Evolutionary conservation across 2,329 filamentous ascomycete genomes (phyloP), one percentile per base, ranked within the genome.

Genomic region (Ceratocystis colombiana): DNA sequence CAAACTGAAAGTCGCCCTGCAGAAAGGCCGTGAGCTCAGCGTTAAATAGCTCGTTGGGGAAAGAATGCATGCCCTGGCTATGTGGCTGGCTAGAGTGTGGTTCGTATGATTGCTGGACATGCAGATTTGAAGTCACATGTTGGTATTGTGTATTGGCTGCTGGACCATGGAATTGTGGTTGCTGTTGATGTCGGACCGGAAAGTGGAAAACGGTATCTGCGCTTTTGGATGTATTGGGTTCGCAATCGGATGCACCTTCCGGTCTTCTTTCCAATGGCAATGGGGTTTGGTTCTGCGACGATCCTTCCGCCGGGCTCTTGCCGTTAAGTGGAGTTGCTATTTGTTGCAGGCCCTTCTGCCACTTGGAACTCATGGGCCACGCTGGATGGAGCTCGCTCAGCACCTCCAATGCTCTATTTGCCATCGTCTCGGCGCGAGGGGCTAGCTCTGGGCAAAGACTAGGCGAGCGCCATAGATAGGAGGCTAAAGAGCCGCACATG

Each of bases 401-500:
- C 5, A 72, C 71, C 57, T 71, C 68, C 2, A 74, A 68, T 6
- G 68, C 71, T 28, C 68, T 65, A 41, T 70, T 68, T 5, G 71
- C 69, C 65, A 75, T 74, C 7, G 33, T 66, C 61, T 74, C 71
- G 3, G 72, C 72, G 37, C 67, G 67, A 20, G 66, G 64, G 0
- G 72, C 70, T 2, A 72, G 64, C 5, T 64, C 68, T 25, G 71
- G 71, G 61, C 72, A 74, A n/a, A 74, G 69, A 30, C 69, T 68
- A 5, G 73, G 73, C 62, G 72, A 70, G 12, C 72, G 71, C 70
- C 71, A 72, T 1, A 76, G 71, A 57, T 73, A 72, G 0, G 70
- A 70, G 12, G 72, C 72, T n/a, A 77, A 70, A 0, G 74, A 76
- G 8, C 75, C 76, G 67, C 75, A 77, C 61, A 75, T 73, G 69